phyloP scores from a whole-genome alignment of 139 green algal species.

The Chlorella sp. region DNA sequence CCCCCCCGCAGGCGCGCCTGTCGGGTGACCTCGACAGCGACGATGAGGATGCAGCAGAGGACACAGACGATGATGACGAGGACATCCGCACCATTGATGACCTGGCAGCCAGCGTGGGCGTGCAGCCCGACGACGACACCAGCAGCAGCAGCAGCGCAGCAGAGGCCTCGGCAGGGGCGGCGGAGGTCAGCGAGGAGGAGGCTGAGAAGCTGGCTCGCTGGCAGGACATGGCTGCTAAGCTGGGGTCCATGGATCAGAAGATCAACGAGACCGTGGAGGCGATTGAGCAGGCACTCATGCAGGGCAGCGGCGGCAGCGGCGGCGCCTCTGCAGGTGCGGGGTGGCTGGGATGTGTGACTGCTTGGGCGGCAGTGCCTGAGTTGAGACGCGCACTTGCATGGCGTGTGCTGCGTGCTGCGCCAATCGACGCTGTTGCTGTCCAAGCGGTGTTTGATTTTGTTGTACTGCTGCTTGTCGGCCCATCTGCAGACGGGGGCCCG shows the following conservation, averaged over 20 bases:
- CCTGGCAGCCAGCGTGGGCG: conserved; percentile 25
- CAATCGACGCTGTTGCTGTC: too few relatives aligned
- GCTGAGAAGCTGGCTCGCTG: conserved; percentile 1
- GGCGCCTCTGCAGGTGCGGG: too few relatives aligned
- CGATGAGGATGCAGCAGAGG: background rate
- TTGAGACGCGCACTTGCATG: too few relatives aligned
- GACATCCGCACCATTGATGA: conserved; percentile 44
- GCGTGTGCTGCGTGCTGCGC: too few relatives aligned
- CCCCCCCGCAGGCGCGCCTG: background rate
- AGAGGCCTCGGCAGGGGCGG: background rate
- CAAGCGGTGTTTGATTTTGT: too few relatives aligned
- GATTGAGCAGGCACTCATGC: background rate
- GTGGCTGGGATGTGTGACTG: too few relatives aligned
- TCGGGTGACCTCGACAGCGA: background rate
- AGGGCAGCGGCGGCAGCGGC: too few relatives aligned
- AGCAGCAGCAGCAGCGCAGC: conserved; percentile 2
- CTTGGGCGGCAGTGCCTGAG: background rate
- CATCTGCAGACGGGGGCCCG: background rate
- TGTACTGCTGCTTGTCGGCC: too few relatives aligned
- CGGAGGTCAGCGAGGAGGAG: background rate
- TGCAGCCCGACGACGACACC: background rate
- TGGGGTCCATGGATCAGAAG: background rate
- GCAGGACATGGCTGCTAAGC: conserved; percentile 1
- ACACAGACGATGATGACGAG: conserved; percentile 6
- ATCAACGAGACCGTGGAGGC: too few relatives aligned